Evolutionary conservation across 139 green algal genomes (phyloP), one percentile per base, ranked within the genome.

Genomic region (Chlamydomonas sp.): DNA sequence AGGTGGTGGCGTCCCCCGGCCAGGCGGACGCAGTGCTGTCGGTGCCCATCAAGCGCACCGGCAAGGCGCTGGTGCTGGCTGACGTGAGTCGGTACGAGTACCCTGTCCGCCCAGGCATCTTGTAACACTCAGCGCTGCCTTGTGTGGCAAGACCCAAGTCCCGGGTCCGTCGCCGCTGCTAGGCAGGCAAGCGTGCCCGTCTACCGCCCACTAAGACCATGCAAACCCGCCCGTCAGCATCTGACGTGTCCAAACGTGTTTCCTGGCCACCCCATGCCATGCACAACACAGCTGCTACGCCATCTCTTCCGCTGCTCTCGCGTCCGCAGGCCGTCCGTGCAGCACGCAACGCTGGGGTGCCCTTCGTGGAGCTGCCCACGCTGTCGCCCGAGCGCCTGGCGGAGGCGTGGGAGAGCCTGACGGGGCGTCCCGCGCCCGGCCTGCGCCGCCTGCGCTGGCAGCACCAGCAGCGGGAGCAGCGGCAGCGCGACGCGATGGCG

Each of bases 1-100:
- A 91, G 20, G 66, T 93, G 31, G 83, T 83, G 20, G 20, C 71
- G 5, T 49, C 16, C 4, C 71, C 79, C 71, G 82, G 49, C n/a
- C 12, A 31, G 12, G 20, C 60, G 61, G 82, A 79, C 63, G 69
- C 82, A n/a, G 82, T 86, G 82, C 74, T 77, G 82, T 71, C 82
- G 1, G 59, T 12, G 1, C 69, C 61, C 20, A 62, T 49, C 7
- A 86, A 86, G 82, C 71, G 82, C 20, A 86, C 82, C 7, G 82
- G 82, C 7, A 62, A 63, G 71, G 61, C 69, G n/a, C 5, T 86
- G 60, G 5, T 9, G 61, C 72, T 86, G 64, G 16, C 1, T 60
- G 60, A 80, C 71, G 82, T 86, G 82, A 4, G 82, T 8, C 1
- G 10, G 7, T 49, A 62, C 20, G 15, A 16, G 12, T 31, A 16